Evolutionary conservation across 306 rosid genomes (phyloP), one percentile per base, ranked within the genome.

Genomic region (Cyclanthera cordifolia): DNA sequence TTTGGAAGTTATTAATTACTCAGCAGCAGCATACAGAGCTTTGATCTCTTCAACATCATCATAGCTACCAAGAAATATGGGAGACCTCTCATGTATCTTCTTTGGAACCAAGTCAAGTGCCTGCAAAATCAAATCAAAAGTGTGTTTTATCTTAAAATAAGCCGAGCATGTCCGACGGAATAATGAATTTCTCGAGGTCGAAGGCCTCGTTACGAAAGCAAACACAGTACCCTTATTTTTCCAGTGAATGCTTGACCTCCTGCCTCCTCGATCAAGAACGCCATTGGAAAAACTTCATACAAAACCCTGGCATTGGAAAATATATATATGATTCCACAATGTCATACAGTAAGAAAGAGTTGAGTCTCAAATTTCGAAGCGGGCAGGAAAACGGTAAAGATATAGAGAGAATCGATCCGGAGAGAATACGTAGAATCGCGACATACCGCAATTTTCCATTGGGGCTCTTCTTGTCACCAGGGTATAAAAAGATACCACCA

Each of bases 251-350:
- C 77, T 73, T 87, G 94, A 56, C 98, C 98, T 72, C 95, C 98
- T 25, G 98, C 98, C n/a, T 87, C 87, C 80, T 93, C 98, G 86
- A 93, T 71, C 86, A 93, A 80, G 80, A 87, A 93, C 28, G 98
- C 90, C 98, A 93, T 89, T 8, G 98, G 98, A 76, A 93, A 93
- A 57, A 93, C 98, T 74, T 93, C 98, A 70, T 92, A 93, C 75
- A 93, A 84, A 51, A 93, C 96, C 73, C 96, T 93, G 6, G 37
- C 37, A 32, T 32, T 32, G 37, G 37, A 32, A 32, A 32, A 32
- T 2, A 32, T 2, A 32, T 4, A 28, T 32, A 32, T 32, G 37
- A 32, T 32, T 32, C 37, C 4, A 32, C 37, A 32, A 32, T 32
- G 37, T 41, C 37, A 41, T n/a, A 7, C 23, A 66, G 47, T 8